Percentiles rank a stretch among this genome's conserved stretches.
Conservation (phyloP, 2,329 filamentous ascomycete species). For the Zymoseptoria crescenta region DNA sequence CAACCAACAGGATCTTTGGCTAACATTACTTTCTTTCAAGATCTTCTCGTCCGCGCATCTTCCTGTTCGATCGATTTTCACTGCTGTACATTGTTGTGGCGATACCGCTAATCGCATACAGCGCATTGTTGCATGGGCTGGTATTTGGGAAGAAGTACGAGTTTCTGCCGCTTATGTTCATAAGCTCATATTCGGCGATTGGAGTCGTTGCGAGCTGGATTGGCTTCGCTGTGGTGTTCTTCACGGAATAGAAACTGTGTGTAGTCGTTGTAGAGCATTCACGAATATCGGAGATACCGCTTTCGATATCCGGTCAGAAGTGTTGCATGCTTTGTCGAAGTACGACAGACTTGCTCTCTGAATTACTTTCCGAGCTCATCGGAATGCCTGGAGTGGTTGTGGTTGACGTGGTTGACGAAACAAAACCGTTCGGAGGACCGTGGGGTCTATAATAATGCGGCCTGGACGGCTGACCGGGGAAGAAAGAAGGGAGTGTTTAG, state of each 20-base stretch:
- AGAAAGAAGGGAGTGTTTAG: background rate
- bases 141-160: constrained; percentile 76
- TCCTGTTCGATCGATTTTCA: constrained; percentile 84
- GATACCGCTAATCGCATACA: constrained; percentile 83
- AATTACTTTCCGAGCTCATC: background rate
- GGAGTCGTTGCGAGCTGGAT: constrained; percentile 96
- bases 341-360: background rate
- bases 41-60: constrained; percentile 71
- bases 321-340: background rate
- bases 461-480: background rate
- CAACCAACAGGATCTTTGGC: too few species aligned
- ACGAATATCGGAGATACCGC: background rate
- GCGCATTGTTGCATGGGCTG: constrained; percentile 73
- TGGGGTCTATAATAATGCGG: background rate
- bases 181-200: constrained; percentile 84
- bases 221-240: constrained; percentile 88
- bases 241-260: constrained; percentile 35
- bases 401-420: background rate
- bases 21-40: constrained; percentile 22
- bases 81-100: constrained; percentile 82
- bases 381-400: background rate
- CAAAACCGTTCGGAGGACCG: background rate
- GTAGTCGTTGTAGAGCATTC: background rate
- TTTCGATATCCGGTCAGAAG: background rate
- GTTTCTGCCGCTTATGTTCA: constrained; percentile 95